Evolutionary conservation across 257 asterid genomes (phyloP), one percentile per base, ranked within the genome.

Genomic region (Osmanthus fragrans): DNA sequence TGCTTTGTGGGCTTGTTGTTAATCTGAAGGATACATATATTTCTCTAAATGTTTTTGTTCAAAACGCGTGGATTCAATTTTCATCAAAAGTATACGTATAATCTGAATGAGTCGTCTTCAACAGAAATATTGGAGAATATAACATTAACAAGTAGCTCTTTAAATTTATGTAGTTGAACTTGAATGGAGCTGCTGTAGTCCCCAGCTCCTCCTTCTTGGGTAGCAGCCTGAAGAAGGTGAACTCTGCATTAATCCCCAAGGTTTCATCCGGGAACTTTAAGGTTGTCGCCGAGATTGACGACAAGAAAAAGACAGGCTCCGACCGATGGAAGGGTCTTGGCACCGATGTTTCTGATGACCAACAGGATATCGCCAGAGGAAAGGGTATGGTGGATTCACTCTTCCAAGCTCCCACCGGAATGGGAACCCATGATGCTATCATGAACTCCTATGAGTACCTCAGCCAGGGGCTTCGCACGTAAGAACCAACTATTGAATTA

Each of bases 361-460:
- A 92, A 39, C 97, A 92, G 71, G 97, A 92, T 72, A 92, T 92
- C 32, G 77, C 96, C 25, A 81, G 97, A 72, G 97, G 97, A 21
- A 92, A 92, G 89, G 97, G 97, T 12, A 72, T 91, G 90, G 89
- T 87, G 5, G 96, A 91, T 70, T 0, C 86, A 7, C 90, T 89
- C 64, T 92, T 91, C 83, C 97, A 92, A 68, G 97, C 97, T 12
- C 97, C 97, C 56, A 39, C 74, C 12, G 97, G 91, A 3, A 8
- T 74, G 78, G 97, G 97, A 16, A 91, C 97, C 12, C 97, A 92
- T 75, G 77, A 87, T 5, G 79, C 94, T 3, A 82, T 92, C 83
- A 79, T 92, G 66, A 88, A 77, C 83, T 89, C 96, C 13, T 92
- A 89, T 68, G 96, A 92, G 75, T 92, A 92, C 89, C 1, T 92